Conservation (phyloP, 768 basidiomycete species). For the Phlebiopsis flavidoalba region DNA sequence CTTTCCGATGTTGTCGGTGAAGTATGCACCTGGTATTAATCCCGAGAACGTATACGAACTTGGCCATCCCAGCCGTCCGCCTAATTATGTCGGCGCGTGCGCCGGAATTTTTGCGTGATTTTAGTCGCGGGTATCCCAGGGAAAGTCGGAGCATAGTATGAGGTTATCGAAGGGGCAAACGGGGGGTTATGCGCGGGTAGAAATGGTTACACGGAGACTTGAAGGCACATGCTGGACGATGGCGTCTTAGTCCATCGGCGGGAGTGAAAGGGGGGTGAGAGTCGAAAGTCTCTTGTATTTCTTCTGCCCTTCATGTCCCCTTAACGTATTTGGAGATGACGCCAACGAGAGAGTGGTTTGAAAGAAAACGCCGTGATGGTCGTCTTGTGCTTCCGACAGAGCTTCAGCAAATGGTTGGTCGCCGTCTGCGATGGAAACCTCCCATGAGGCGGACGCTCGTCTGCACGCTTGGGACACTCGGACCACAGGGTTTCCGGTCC, state of each 20-base stretch:
- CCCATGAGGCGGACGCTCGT: neutral
- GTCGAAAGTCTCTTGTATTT: constrained; percentile 9
- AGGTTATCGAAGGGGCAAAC: neutral
- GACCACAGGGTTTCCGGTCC: constrained; percentile 8
- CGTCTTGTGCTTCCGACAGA: constrained; percentile 3
- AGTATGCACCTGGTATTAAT: neutral
- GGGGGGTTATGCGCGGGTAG: neutral
- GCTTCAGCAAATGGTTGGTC: neutral
- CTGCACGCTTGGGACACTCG: neutral
- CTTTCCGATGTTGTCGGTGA: constrained; percentile 3
- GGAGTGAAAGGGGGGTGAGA: constrained; percentile 29
- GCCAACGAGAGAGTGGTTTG: neutral
- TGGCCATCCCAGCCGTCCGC: neutral
- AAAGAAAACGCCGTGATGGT: constrained; percentile 5
- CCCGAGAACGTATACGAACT: neutral
- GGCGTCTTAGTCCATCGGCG: constrained; percentile 25
- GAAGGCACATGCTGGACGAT: constrained; percentile 28
- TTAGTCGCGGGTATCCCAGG: neutral
- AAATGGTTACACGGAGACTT: constrained; percentile 20
- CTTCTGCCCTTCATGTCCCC: too few species aligned
- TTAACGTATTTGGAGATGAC: neutral
- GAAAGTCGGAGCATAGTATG: neutral
- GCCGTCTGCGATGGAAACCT: neutral
- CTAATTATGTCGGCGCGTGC: neutral
- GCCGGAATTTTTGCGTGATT: neutral